A percentile compares a stretch with the other conserved stretches of the same genome.
Conservation (phyloP, 163 green algal species). For the Coccomyxa subellipsoidea region DNA sequence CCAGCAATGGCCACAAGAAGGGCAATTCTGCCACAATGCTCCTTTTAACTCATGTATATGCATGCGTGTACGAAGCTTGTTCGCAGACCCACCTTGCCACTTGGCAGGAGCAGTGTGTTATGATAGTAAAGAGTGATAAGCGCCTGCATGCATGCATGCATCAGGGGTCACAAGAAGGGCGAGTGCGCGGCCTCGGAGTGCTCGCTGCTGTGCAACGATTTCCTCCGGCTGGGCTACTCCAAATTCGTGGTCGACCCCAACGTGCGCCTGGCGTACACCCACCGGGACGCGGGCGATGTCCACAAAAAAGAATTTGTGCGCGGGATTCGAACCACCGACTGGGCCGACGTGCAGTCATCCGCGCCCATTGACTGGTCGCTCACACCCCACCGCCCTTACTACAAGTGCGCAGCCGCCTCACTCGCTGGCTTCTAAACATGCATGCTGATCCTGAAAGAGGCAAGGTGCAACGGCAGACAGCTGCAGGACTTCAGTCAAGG, state of each 20-base stretch:
- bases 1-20: conserved; percentile 30
- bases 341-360: conserved; percentile 12
- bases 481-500: no score
- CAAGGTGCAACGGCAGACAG: no score
- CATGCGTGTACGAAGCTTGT: no score
- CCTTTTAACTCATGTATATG: no score
- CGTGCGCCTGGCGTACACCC: conserved; percentile 8
- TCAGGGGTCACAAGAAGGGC: conserved; percentile 19
- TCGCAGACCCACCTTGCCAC: no score
- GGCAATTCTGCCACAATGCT: conserved; percentile 49
- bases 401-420: conserved; percentile 13
- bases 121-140: conserved; percentile 22
- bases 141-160: no score
- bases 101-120: no score
- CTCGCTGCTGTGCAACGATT: conserved; percentile 62
- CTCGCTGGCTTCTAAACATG: no score
- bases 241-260: conserved; percentile 28
- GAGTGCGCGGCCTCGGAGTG: conserved; percentile 62
- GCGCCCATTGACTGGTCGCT: conserved; percentile 11
- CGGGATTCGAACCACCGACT: conserved; percentile 6
- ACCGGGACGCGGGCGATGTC: not conserved
- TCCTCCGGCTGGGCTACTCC: conserved; percentile 38
- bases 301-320: not conserved
- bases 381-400: conserved; percentile 11
- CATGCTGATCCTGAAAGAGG: no score